Base-by-base conservation (phyloP, 2,329 filamentous ascomycete species). In the Stenocarpella maydis region DNA sequence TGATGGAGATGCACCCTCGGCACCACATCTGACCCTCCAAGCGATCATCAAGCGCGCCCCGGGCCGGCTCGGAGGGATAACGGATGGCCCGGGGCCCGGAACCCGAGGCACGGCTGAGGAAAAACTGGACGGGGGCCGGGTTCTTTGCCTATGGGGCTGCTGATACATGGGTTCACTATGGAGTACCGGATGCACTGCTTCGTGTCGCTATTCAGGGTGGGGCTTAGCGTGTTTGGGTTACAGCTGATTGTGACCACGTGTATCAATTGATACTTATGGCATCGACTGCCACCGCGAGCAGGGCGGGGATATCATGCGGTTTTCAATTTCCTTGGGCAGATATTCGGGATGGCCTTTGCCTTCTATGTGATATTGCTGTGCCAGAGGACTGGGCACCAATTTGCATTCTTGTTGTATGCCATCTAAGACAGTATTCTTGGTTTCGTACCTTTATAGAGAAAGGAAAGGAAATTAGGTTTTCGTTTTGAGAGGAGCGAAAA, bases 1-100 rank as follows among this genome's bases (percentile, higher is more conserved):
- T 80, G 61, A 81, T 74, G 2, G 79, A 73, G 45, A 81, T 77
- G 55, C 74, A 76, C 2, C 79, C 79, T 68, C 80, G 78, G 60
- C 81, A 80, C 71, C 74, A 75, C 37, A 77, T 58, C 71, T 81
- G 79, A 2, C 71, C 73, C 72, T 81, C 79, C 75, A 77, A 64
- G 50, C 19, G 50, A 71, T 77, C 28, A 69, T 76, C 10, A 71
- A 70, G 50, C 69, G 72, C 19, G 73, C 67, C 21, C 58, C 71
- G 50, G 66, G 53, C 14, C 70, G 70, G 17, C 72, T 71, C 2
- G 68, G 67, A 26, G 74, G 72, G 1, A 67, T 63, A 21, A 73
- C 72, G n/a, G 69, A 65, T 28, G 69, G 74, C 39, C 71, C 73
- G 4, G 68, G 67, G 69, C n/a, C n/a, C n/a, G n/a, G n/a, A n/a